phyloP scores from a whole-genome alignment of 148 eudicot species.

The Rhododendron kiyosumense region DNA sequence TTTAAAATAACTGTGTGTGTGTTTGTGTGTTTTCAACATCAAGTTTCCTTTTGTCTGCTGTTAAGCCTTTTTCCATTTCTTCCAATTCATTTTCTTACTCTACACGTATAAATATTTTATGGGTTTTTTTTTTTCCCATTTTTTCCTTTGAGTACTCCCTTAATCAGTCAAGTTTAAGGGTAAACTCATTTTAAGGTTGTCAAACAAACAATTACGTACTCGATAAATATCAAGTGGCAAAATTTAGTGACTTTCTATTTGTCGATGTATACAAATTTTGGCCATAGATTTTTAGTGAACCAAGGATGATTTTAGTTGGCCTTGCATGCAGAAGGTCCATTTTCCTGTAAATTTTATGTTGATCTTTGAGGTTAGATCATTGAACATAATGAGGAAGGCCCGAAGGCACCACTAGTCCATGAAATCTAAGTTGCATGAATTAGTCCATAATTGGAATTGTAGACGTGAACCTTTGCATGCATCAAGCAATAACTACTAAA shows the following conservation, averaged over 20 bases:
- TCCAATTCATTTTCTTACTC: neutral
- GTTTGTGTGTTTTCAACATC: neutral
- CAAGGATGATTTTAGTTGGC: neutral
- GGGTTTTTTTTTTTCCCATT: no score
- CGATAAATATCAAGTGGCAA: no score
- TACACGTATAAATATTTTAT: neutral
- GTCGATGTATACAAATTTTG: neutral
- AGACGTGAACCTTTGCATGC: neutral
- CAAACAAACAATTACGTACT: neutral
- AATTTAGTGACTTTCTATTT: neutral
- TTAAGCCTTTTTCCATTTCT: neutral
- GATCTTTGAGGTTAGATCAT: neutral
- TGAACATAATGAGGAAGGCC: neutral
- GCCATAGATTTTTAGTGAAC: neutral
- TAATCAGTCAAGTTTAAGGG: neutral
- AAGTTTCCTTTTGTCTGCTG: neutral
- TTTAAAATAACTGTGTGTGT: neutral
- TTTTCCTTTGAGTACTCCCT: neutral
- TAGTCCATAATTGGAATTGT: neutral
- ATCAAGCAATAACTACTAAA: neutral
- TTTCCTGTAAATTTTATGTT: neutral
- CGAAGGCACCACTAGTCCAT: neutral
- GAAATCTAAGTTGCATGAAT: neutral
- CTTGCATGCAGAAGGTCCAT: neutral
- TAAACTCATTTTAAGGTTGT: neutral